Evolutionary conservation across 176 grass and related monocot species (phyloP).

Genomic region (Oryza nivara): DNA sequence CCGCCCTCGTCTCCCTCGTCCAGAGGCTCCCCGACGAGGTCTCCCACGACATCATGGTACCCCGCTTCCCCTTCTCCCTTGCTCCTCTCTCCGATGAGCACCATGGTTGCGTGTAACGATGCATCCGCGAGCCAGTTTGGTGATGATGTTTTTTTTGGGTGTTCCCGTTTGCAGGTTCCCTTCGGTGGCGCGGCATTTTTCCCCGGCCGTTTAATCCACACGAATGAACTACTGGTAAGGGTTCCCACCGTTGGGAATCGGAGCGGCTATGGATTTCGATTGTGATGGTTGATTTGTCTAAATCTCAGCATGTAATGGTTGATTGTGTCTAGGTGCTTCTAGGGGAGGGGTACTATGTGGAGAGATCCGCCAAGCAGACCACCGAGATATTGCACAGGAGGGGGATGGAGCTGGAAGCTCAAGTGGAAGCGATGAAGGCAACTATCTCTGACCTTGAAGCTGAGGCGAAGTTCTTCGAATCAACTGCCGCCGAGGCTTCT

Average conservation of each 20-base stretch:
- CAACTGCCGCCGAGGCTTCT: slow-evolving; percentile 58
- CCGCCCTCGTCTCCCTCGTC: slow-evolving; percentile 69
- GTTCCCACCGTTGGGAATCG: neutral
- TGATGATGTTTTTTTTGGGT: neutral
- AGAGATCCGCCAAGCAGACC: slow-evolving; percentile 84
- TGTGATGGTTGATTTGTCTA: neutral
- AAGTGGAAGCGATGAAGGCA: slow-evolving; percentile 74
- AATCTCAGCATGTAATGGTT: neutral
- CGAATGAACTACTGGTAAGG: slow-evolving; percentile 81
- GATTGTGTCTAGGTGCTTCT: slow-evolving; percentile 71
- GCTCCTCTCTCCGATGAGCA: neutral
- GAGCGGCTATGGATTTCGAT: neutral
- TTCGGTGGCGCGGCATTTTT: slow-evolving; percentile 88
- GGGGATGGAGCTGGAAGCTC: slow-evolving; percentile 68
- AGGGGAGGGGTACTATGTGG: slow-evolving; percentile 82
- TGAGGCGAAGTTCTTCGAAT: slow-evolving; percentile 76
- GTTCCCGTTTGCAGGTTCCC: slow-evolving; percentile 61
- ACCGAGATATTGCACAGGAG: slow-evolving; percentile 74
- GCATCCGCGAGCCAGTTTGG: neutral
- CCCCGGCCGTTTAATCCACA: slow-evolving; percentile 80
- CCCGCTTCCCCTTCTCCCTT: neutral
- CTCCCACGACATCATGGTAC: slow-evolving; percentile 90
- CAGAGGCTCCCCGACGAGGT: slow-evolving; percentile 77
- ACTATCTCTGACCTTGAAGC: slow-evolving; percentile 74
- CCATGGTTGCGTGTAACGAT: too few species aligned